These are phyloP conservation scores for Babesia ovis DNA, from an alignment of 169 alveolate genomes.

Conservation along the genomic window DNA sequence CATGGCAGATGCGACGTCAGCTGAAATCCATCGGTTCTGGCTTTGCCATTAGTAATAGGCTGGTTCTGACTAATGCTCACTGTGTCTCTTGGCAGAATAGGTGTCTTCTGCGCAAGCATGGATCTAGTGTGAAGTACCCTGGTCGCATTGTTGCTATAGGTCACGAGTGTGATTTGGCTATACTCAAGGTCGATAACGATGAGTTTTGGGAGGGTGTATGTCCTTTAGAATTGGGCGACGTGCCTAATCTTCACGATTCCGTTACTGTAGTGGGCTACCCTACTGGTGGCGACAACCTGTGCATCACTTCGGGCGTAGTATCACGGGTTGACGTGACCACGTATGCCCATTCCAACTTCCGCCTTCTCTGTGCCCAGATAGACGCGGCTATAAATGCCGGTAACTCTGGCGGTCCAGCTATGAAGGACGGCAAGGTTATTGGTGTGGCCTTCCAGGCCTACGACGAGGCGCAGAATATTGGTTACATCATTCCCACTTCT, in stretches of 20 bases:
- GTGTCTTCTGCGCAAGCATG: conserved; percentile 79
- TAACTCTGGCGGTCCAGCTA: conserved; percentile 86
- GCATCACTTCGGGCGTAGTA: conserved; percentile 87
- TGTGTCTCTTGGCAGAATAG: conserved; percentile 82
- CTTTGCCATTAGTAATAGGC: conserved; percentile 71
- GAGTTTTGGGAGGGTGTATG: conserved; percentile 75
- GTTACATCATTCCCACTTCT: conserved; percentile 80
- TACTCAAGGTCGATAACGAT: conserved; percentile 77
- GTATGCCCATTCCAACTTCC: conserved; percentile 63
- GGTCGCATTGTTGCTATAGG: conserved; percentile 75
- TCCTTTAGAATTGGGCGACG: conserved; percentile 78
- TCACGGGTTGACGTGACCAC: conserved; percentile 83
- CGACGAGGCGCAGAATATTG: conserved; percentile 83
- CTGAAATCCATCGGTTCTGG: conserved; percentile 83
- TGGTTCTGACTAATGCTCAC: conserved; percentile 84
- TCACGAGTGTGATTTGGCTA: conserved; percentile 85
- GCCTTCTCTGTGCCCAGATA: conserved; percentile 83
- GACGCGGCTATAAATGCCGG: conserved; percentile 91
- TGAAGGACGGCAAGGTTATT: conserved; percentile 80
- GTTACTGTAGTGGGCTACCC: conserved; percentile 87
- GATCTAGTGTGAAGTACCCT: conserved; percentile 72
- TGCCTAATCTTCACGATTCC: conserved; percentile 79
- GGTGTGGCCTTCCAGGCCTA: conserved; percentile 86
- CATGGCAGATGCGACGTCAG: conserved; percentile 84
- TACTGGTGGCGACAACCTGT: conserved; percentile 86